Evolutionary conservation across 2,329 filamentous ascomycete species (phyloP).

Genomic region (Alternaria hordeiaustralica): DNA sequence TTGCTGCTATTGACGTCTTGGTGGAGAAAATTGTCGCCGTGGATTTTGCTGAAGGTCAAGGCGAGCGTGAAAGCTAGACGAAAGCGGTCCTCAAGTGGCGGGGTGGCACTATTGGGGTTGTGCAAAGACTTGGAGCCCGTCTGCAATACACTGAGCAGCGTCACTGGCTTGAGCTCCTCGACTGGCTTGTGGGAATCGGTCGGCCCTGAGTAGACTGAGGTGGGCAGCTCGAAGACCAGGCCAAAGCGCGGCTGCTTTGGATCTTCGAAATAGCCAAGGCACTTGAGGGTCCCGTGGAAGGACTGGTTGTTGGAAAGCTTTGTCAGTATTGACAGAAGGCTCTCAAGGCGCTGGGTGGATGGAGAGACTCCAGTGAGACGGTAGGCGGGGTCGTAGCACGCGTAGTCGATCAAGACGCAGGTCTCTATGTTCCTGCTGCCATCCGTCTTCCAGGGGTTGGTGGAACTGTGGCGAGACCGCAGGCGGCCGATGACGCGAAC

Average conservation of each 20-base stretch:
- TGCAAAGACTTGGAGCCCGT: conserved; percentile 54
- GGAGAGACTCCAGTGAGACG: conserved; percentile 55
- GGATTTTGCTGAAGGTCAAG: conserved; percentile 75
- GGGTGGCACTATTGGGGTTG: conserved; percentile 50
- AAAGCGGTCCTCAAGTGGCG: conserved; percentile 75
- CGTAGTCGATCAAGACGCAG: conserved; percentile 75
- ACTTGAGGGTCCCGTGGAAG: conserved; percentile 60
- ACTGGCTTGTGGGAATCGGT: conserved; percentile 61
- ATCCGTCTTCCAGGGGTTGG: conserved; percentile 49
- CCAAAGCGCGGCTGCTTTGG: conserved; percentile 72
- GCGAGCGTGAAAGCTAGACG: conserved; percentile 74
- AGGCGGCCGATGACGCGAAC: conserved; percentile 56
- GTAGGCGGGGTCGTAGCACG: conserved; percentile 57
- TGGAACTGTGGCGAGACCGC: conserved; percentile 42
- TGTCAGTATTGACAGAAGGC: conserved; percentile 44
- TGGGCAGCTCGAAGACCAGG: conserved; percentile 76
- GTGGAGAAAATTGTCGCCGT: conserved; percentile 72
- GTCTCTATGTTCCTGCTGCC: conserved; percentile 48
- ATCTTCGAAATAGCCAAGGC: conserved; percentile 76
- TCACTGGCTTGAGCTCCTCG: conserved; percentile 51
- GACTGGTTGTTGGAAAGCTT: conserved; percentile 42
- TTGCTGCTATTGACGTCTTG: conserved; percentile 72
- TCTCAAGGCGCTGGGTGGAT: conserved; percentile 54
- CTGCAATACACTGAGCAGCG: conserved; percentile 56
- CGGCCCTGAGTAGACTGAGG: conserved; percentile 51